Evolutionary conservation across 768 basidiomycete species (phyloP).

Genomic region (Sistotremastrum niveocremeum): DNA sequence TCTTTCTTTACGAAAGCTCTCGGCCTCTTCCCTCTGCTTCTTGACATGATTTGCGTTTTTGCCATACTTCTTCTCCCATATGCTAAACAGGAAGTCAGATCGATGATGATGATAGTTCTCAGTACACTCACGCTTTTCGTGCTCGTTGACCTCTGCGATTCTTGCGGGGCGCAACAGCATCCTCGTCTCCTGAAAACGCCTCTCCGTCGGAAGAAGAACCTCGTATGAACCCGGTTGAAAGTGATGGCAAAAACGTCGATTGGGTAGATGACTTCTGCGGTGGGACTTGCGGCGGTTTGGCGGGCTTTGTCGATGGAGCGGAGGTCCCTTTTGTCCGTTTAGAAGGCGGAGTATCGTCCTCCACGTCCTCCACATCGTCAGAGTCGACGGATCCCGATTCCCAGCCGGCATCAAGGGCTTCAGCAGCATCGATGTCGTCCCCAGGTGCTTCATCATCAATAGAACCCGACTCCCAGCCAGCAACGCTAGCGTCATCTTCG

Average conservation of each 20-base stretch:
- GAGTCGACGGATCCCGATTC: conserved; percentile 9
- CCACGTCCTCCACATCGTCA: conserved; percentile 11
- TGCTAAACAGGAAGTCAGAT: conserved; percentile 32
- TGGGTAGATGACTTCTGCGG: conserved; percentile 14
- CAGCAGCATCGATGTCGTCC: neutral
- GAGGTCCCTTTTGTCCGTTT: neutral
- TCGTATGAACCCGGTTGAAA: conserved; percentile 72
- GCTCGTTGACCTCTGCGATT: conserved; percentile 90
- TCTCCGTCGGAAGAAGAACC: conserved; percentile 68
- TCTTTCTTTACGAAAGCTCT: conserved; percentile 5
- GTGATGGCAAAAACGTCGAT: conserved; percentile 75
- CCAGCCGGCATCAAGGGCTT: no score
- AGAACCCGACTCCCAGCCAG: conserved; percentile 30
- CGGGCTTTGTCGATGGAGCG: conserved; percentile 4
- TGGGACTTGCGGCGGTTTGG: conserved; percentile 7
- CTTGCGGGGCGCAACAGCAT: conserved; percentile 51
- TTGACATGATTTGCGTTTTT: conserved; percentile 84
- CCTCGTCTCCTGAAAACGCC: conserved; percentile 53
- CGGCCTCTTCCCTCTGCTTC: conserved; percentile 27
- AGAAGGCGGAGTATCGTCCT: conserved; percentile 9
- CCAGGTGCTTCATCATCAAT: conserved; percentile 14
- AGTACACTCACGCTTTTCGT: conserved; percentile 69
- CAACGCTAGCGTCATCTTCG: conserved; percentile 12
- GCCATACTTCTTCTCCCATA: conserved; percentile 98
- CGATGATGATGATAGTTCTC: neutral